Percentiles rank a stretch among this genome's conserved stretches.
Conservation (phyloP, 2,329 filamentous ascomycete species). For the Dactylellina sp. region DNA sequence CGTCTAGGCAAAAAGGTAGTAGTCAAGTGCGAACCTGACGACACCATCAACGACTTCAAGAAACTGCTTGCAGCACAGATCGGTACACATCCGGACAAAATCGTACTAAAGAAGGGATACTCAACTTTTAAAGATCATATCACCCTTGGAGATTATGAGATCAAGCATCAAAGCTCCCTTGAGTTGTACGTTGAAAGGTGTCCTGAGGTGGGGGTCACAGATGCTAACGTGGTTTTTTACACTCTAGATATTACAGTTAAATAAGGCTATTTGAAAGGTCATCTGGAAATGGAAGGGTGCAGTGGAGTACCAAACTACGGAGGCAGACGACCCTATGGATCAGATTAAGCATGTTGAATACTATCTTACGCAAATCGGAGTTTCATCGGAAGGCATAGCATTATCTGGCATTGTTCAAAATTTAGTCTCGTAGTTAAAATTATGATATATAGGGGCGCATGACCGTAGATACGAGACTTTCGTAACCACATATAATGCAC, state of each 20-base stretch:
- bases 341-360: not conserved
- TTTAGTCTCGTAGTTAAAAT: no score
- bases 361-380: slow-evolving; percentile 20
- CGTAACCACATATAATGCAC: not conserved
- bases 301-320: not conserved
- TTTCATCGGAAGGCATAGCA: not conserved
- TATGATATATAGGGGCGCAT: no score
- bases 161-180: slow-evolving; percentile 59
- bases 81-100: slow-evolving; percentile 58
- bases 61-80: slow-evolving; percentile 60
- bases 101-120: slow-evolving; percentile 61
- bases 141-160: slow-evolving; percentile 60
- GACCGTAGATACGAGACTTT: slow-evolving; percentile 4
- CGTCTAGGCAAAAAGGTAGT: slow-evolving; percentile 65
- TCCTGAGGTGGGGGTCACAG: not conserved
- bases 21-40: slow-evolving; percentile 61
- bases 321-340: not conserved
- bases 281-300: not conserved
- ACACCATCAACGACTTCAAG: slow-evolving; percentile 60
- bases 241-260: slow-evolving; percentile 42
- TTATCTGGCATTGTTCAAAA: not conserved
- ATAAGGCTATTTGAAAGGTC: not conserved
- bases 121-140: slow-evolving; percentile 60
- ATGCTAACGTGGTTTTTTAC: slow-evolving; percentile 2
- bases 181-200: slow-evolving; percentile 57